Evolutionary conservation across 139 green algal genomes (phyloP).

Genomic region (Marvania coccoides): DNA sequence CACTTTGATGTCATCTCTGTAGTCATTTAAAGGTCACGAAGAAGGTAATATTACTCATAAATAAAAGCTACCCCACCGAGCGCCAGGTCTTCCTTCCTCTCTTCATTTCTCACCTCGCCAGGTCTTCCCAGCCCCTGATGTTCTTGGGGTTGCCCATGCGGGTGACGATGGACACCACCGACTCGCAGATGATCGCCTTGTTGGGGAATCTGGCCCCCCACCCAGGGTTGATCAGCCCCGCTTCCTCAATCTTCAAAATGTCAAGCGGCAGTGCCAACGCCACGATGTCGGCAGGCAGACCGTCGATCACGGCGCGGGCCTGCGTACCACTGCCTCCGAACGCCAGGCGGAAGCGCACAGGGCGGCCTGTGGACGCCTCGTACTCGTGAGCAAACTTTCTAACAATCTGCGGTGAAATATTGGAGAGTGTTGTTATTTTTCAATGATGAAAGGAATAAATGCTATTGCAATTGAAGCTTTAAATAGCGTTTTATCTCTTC

Average conservation of each 20-base stretch:
- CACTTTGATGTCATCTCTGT: slow-evolving; percentile 39
- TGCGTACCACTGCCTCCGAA: slow-evolving; percentile 73
- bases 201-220: slow-evolving; percentile 52
- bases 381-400: slow-evolving; percentile 59
- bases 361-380: slow-evolving; percentile 31
- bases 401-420: slow-evolving; percentile 34
- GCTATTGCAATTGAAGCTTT: too few relatives aligned
- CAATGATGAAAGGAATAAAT: slow-evolving; percentile 1
- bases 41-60: too few relatives aligned
- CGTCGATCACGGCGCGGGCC: slow-evolving; percentile 70
- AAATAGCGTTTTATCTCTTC: too few relatives aligned
- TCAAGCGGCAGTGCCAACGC: slow-evolving; percentile 76
- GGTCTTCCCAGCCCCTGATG: slow-evolving; percentile 67
- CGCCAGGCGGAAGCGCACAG: slow-evolving; percentile 64
- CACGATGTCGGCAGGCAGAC: slow-evolving; percentile 68
- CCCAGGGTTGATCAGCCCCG: slow-evolving; percentile 46
- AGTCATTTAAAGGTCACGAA: neutral
- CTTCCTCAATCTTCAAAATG: slow-evolving; percentile 62
- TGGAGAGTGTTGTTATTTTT: slow-evolving; percentile 15
- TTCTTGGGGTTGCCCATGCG: slow-evolving; percentile 60
- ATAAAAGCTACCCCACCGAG: too few relatives aligned
- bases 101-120: slow-evolving; percentile 36
- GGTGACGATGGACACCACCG: slow-evolving; percentile 50
- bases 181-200: slow-evolving; percentile 35
- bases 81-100: too few relatives aligned